Percentiles rank a stretch among this genome's conserved stretches.
phyloP scores from a whole-genome alignment of 257 asterid genomes.

The Forsythia suspensa region DNA sequence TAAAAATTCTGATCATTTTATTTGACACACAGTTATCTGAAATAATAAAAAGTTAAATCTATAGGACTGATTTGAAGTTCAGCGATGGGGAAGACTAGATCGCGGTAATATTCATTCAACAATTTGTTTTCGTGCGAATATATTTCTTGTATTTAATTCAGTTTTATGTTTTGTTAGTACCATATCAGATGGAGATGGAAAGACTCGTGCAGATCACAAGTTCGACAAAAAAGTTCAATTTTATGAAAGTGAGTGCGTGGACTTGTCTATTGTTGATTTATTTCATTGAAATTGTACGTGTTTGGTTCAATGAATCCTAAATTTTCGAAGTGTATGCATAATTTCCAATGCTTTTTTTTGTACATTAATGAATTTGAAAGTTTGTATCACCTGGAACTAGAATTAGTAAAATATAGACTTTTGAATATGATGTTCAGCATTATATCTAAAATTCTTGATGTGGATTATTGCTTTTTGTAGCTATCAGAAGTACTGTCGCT shows the following conservation, averaged over 20 bases:
- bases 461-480: slow-evolving; percentile 34
- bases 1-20: neutral
- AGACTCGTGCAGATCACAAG: slow-evolving; percentile 52
- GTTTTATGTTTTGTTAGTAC: slow-evolving; percentile 6
- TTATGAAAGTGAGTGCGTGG: slow-evolving; percentile 49
- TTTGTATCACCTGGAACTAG: neutral
- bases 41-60: neutral
- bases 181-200: slow-evolving; percentile 53
- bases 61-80: neutral
- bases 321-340: neutral
- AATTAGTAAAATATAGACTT: neutral
- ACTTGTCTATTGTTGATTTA: neutral
- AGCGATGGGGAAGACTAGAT: slow-evolving; percentile 49
- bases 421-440: neutral
- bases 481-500: slow-evolving; percentile 56
- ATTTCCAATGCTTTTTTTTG: neutral
- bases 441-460: neutral
- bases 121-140: neutral
- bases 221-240: slow-evolving; percentile 72
- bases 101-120: slow-evolving; percentile 25
- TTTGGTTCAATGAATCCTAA: neutral
- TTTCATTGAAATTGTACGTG: neutral
- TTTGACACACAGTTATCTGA: neutral
- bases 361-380: neutral
- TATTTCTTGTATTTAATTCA: neutral